These are phyloP conservation scores for Isabelozyma rhagii DNA, from an alignment of 805 yeast species.

Conservation along the genomic window DNA sequence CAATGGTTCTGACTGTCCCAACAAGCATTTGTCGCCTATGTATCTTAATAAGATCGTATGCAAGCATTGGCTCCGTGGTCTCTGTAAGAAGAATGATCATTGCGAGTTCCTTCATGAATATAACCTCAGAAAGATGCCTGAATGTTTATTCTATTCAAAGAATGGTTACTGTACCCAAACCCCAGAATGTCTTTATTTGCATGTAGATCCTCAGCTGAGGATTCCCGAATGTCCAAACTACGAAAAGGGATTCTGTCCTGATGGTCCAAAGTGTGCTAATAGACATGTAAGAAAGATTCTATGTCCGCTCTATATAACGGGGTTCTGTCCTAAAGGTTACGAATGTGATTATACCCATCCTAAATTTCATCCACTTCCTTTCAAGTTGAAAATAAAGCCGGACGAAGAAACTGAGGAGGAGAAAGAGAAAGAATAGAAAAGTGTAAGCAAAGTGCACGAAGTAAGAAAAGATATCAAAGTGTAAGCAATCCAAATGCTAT, in stretches of 20 bases:
- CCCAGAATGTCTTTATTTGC: constrained; percentile 91
- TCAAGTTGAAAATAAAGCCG: constrained; percentile 41
- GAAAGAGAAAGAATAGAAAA: constrained; percentile 6
- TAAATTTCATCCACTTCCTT: constrained; percentile 50
- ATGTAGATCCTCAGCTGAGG: constrained; percentile 83
- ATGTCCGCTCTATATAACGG: constrained; percentile 80
- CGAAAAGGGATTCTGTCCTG: constrained; percentile 85
- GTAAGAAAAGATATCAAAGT: no score
- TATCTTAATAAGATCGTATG: constrained; percentile 70
- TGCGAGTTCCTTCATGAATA: constrained; percentile 97
- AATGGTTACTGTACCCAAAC: constrained; percentile 86
- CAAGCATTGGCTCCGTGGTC: constrained; percentile 96
- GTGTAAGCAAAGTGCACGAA: no score
- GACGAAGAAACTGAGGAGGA: constrained; percentile 32
- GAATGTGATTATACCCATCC: constrained; percentile 84
- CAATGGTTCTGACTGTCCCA: constrained; percentile 77
- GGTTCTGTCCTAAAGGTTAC: constrained; percentile 90
- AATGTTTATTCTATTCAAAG: constrained; percentile 82
- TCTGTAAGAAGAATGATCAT: constrained; percentile 93
- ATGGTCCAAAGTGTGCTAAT: constrained; percentile 81
- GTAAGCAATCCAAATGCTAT: no score
- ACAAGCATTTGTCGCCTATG: constrained; percentile 69
- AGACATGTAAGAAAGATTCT: constrained; percentile 74
- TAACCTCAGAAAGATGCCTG: constrained; percentile 93
- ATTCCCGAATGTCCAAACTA: constrained; percentile 87